Evolutionary conservation across 345 rosid genomes (phyloP), one percentile per base, ranked within the genome.

Genomic region (Schrenkiella parvula): DNA sequence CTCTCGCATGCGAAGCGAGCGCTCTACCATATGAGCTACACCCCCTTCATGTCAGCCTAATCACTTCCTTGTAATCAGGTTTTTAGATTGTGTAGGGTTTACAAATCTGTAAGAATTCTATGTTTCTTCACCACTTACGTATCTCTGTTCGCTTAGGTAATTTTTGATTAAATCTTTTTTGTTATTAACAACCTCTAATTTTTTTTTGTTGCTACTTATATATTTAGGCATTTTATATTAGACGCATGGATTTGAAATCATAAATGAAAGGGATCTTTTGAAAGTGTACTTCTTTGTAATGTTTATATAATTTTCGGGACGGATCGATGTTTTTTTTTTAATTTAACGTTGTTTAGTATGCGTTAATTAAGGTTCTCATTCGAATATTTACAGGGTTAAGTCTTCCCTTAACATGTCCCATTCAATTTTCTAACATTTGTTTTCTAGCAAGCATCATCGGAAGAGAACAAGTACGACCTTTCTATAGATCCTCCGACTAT

Each of bases 1-100:
- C 96, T 91, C 96, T 95, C 96, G 96, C 98, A 95, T 91, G 97
- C 98, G 88, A 89, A 88, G 96, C 96, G 91, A 91, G 91, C 89
- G 93, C 96, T 95, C 98, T 89, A 89, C 51, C 75, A 62, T 71
- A 72, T 72, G 76, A 72, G 69, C 68, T 71, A 71, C 75, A 87
- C 28, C 69, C 68, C 70, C 52, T 18, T 18, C 5, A 56, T 18
- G 61, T 7, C 4, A 54, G 1, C 17, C 6, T n/a, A 2, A 4
- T n/a, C 8, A 15, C 8, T 15, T 43, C 17, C 2, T 43, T n/a
- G n/a, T 42, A 42, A 5, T n/a, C 0, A 41, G 3, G 1, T 39
- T n/a, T 39, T 39, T 0, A 39, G 1, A 13, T 39, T 44, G 23
- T 39, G 6, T 41, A 14, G 2, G 17, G 17, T 18, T n/a, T 7